Evolutionary conservation across 2,329 filamentous ascomycete genomes (phyloP).

Genomic region (Botrytis hyacinthi): DNA sequence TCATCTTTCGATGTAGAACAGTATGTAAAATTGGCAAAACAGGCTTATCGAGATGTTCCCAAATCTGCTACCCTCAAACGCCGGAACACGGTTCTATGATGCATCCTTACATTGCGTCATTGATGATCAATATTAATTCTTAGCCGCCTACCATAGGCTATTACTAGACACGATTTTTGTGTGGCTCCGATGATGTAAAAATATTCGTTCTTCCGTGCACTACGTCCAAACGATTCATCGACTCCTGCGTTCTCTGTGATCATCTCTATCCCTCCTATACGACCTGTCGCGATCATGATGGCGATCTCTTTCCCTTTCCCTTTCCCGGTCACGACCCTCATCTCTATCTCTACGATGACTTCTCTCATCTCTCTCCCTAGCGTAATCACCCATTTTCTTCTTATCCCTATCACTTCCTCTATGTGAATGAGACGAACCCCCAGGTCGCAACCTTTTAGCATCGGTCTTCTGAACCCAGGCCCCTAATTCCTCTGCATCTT

Average conservation of each 20-base stretch:
- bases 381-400: conserved; percentile 45
- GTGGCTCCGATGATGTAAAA: neutral
- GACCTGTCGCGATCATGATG: conserved; percentile 23
- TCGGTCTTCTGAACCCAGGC: conserved; percentile 73
- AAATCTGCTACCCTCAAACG: neutral
- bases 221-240: conserved; percentile 9
- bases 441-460: conserved; percentile 47
- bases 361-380: conserved; percentile 43
- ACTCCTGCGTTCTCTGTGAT: conserved; percentile 29
- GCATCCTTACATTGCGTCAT: neutral
- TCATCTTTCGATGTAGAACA: neutral
- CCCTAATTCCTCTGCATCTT: conserved; percentile 69
- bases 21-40: neutral
- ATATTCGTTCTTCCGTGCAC: conserved; percentile 13
- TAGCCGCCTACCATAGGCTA: neutral
- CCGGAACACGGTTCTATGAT: neutral
- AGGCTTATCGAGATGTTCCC: neutral
- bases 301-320: conserved; percentile 25
- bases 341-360: conserved; percentile 40
- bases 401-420: conserved; percentile 38
- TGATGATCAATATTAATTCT: no score
- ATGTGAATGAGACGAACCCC: conserved; percentile 31
- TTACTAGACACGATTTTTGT: neutral
- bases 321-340: conserved; percentile 36
- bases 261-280: conserved; percentile 33